Evolutionary conservation across 2,329 filamentous ascomycete species (phyloP), one percentile per base, ranked within the genome.

Genomic region (Dothideomycetes sp.): DNA sequence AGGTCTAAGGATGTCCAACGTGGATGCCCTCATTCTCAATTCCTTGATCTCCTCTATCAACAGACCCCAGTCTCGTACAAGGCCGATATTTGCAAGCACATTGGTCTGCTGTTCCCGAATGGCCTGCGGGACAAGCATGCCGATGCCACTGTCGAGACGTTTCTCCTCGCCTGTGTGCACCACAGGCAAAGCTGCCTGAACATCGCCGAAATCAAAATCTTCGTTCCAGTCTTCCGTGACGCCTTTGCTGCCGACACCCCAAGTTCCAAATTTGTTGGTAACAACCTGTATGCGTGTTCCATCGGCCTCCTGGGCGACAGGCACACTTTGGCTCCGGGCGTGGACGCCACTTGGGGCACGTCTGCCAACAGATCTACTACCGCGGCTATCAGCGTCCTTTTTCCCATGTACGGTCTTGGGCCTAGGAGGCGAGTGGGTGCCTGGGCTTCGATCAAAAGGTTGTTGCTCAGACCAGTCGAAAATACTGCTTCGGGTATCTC

Each of bases 201-300:
- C 54, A 35, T 77, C 73, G 16, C 72, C 72, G 54, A 89, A 88
- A 44, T 89, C 83, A 50, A 93, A 91, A 56, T 93, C 85, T 47
- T 88, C 83, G 50, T 89, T 85, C 85, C 85, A 93, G 53, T 91
- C 84, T 56, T 93, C 85, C 45, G 81, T 88, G 9, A 79, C 79
- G 12, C 76, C 81, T 58, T 88, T 88, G 46, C 76, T 79, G n/a
- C 81, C 77, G 31, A 86, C 64, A 2, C 82, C 83, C 84, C 84
- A 89, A 1, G 84, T 88, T 32, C 84, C 81, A 53, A 86, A 89
- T 52, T 87, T 88, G 38, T 59, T 72, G n/a, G 73, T 53, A 59
- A 67, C 58, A 63, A 81, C 53, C 58, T 59, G 53, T 59, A 70
- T 56, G 71, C 81, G 45, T 60, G 67, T 59, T 50, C 56, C 66